Evolutionary conservation across 208 protist genomes (phyloP).

Genomic region (Naegleria fowleri): DNA sequence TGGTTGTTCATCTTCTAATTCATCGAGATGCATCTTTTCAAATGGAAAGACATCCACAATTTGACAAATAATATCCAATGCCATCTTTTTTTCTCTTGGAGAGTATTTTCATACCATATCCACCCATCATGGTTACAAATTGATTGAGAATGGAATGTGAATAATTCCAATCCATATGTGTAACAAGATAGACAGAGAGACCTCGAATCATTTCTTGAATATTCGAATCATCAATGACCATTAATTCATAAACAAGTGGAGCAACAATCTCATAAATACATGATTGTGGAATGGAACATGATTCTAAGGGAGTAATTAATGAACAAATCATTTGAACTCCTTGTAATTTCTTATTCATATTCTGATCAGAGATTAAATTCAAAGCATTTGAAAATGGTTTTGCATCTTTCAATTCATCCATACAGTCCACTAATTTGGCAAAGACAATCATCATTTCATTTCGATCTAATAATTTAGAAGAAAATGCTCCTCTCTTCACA

Average conservation of each 20-base stretch:
- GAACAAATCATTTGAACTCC: not conserved
- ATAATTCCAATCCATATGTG: not conserved
- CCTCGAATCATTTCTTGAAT: not conserved
- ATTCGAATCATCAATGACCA: not conserved
- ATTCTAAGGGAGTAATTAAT: not conserved
- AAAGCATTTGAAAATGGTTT: not conserved
- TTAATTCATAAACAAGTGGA: not conserved
- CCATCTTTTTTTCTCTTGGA: not conserved
- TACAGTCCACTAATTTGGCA: not conserved
- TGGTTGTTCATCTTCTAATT: not conserved
- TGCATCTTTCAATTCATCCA: not conserved
- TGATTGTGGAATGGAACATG: not conserved
- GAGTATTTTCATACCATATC: not conserved
- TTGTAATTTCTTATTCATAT: not conserved
- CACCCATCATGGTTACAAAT: not conserved
- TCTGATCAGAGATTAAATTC: not conserved
- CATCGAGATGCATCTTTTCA: too few species aligned
- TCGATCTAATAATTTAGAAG: not conserved
- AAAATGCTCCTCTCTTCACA: not conserved
- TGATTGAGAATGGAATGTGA: not conserved
- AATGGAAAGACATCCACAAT: not conserved
- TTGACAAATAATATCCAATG: not conserved
- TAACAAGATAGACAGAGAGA: not conserved
- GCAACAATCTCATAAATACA: not conserved
- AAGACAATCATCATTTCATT: not conserved